Evolutionary conservation across 1,139 yeast species (phyloP), one percentile per base, ranked within the genome.

Genomic region (Blastobotrys elegans): DNA sequence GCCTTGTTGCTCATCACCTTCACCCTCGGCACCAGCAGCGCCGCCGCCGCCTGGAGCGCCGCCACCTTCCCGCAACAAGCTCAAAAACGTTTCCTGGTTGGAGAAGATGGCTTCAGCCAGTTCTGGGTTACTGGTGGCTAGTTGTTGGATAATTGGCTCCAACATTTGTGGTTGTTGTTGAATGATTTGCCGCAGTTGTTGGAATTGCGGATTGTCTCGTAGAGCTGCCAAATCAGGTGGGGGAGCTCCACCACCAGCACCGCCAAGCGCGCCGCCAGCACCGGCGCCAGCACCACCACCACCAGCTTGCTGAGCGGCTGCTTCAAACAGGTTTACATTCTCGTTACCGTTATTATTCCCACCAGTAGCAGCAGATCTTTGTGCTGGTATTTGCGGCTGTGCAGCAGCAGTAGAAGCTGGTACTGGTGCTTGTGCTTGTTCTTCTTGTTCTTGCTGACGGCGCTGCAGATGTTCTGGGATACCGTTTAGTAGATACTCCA

Each of bases 91-190:
- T 64, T 87, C 96, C 16, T 97, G 96, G 63, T 90, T 88, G 48
- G 80, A 76, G 66, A 84, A 84, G 58, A 92, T 86, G 58, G 66
- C 56, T 43, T 58, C 81, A n/a, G 92, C 96, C 40, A 90, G 72
- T 64, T 84, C 92, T 7, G 97, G 97, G 64, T 88, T 85, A 38
- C 84, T 73, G n/a, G 80, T 79, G 7, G 92, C 84, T 56, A 92
- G 71, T 63, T 88, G 90, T 62, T 86, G 95, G 56, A 92, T 73
- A 49, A 90, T 71, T 13, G 92, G 84, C 62, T 85, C 95, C 51
- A 94, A 75, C 70, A 89, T 80, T 64, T 88, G 95, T 8, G 98
- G 98, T 65, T 88, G 86, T 49, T 85, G 81, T 57, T 84, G 86
- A 53, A 90, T 77, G 40, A 92, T 81, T 44, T 84, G 80, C 63